A percentile compares a stretch with the other conserved stretches of the same genome.
These are phyloP conservation scores for Albizia julibrissin DNA, from an alignment of 306 rosid genomes.

Conservation along the genomic window DNA sequence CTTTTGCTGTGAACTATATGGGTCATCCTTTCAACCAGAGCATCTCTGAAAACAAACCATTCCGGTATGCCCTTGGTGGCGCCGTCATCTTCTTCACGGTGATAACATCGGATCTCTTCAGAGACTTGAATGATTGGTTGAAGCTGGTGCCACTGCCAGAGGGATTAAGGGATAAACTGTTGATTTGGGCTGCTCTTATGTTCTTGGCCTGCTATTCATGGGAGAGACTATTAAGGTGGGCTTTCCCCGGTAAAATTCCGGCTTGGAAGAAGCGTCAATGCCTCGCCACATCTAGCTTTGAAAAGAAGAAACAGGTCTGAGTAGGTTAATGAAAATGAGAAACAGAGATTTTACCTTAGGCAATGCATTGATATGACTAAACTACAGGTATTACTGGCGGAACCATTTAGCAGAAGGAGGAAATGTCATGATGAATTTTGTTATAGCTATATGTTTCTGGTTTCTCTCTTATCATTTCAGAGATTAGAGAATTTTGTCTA, in stretches of 20 bases:
- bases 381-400: constrained; percentile 20
- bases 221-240: constrained; percentile 92
- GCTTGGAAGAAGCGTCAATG: constrained; percentile 88
- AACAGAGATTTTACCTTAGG: constrained; percentile 18
- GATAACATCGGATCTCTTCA: constrained; percentile 83
- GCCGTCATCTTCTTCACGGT: constrained; percentile 80
- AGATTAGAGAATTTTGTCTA: constrained; percentile 25
- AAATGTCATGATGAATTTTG: constrained; percentile 32
- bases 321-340: constrained; percentile 21
- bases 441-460: constrained; percentile 18
- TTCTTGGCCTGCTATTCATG: constrained; percentile 77
- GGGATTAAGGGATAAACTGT: constrained; percentile 80
- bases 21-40: constrained; percentile 99
- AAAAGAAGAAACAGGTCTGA: constrained; percentile 72
- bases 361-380: constrained; percentile 27
- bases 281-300: constrained; percentile 59
- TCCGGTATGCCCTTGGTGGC: constrained; percentile 70
- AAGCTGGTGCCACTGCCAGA: constrained; percentile 88
- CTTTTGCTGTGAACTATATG: constrained; percentile 98
- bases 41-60: constrained; percentile 85
- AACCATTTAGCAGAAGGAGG: constrained; percentile 19
- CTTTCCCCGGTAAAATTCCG: constrained; percentile 88
- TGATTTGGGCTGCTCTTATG: constrained; percentile 87
- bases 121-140: constrained; percentile 84
- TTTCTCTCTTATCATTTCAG: constrained; percentile 28